These are phyloP conservation scores for Corinectria fuckeliana DNA, from an alignment of 2,329 filamentous ascomycete species.

Conservation along the genomic window DNA sequence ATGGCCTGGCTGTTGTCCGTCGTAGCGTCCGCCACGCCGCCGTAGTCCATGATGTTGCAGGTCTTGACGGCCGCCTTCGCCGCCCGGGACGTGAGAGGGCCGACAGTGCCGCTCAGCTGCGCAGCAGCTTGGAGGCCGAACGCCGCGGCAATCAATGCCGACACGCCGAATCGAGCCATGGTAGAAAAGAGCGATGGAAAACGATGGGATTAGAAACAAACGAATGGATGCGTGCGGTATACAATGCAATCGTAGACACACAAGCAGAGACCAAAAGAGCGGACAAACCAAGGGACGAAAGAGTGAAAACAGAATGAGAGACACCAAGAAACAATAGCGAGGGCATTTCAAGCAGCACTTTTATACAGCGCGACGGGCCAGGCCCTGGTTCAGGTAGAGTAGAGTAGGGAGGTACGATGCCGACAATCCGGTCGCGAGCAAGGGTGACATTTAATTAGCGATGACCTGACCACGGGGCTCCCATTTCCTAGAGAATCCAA, in stretches of 20 bases:
- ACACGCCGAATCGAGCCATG: slow-evolving; percentile 17
- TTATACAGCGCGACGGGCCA: neutral
- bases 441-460: slow-evolving; percentile 2
- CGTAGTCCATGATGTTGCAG: slow-evolving; percentile 30
- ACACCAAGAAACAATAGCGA: neutral
- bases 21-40: slow-evolving; percentile 16
- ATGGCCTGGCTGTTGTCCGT: slow-evolving; percentile 28
- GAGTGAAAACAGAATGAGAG: slow-evolving; percentile 2
- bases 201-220: slow-evolving; percentile 5
- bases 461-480: slow-evolving; percentile 6
- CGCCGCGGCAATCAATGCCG: slow-evolving; percentile 25
- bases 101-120: slow-evolving; percentile 29
- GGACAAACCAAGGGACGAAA: neutral
- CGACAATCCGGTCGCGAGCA: neutral
- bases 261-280: neutral
- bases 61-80: slow-evolving; percentile 27
- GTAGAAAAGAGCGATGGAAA: slow-evolving; percentile 6
- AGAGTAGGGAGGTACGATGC: neutral
- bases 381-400: slow-evolving; percentile 1
- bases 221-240: slow-evolving; percentile 8
- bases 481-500: slow-evolving; percentile 1
- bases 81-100: slow-evolving; percentile 16
- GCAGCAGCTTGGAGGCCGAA: slow-evolving; percentile 29
- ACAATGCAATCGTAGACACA: slow-evolving; percentile 8
- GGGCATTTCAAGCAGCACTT: slow-evolving; percentile 1